Conservation (phyloP, 139 green algal genomes). For the Medakamo hakoo region DNA sequence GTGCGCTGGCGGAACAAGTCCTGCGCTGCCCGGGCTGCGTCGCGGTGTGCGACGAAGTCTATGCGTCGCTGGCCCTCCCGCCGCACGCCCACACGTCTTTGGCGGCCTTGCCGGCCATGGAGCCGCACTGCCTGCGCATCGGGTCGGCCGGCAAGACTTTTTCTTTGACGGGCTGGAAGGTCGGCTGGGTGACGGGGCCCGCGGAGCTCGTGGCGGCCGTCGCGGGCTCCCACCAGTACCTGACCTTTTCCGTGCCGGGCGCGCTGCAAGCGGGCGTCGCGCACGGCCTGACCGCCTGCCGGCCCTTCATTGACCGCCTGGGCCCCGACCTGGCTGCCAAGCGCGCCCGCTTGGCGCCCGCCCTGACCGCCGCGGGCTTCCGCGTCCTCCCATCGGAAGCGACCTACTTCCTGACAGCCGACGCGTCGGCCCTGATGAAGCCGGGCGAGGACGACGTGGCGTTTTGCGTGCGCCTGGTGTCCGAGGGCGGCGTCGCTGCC, state of each 20-base stretch:
- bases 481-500: conserved; percentile 49
- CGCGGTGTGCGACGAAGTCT: conserved; percentile 51
- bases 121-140: conserved; percentile 39
- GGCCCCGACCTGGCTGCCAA: conserved; percentile 26
- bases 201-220: conserved; percentile 36
- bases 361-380: conserved; percentile 42
- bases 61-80: conserved; percentile 1
- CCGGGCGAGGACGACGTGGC: conserved; percentile 8
- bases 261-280: conserved; percentile 53
- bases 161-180: conserved; percentile 72
- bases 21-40: conserved; percentile 26
- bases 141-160: conserved; percentile 73
- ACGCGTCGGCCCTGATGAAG: conserved; percentile 21
- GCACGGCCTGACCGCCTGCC: conserved; percentile 43
- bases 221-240: conserved; percentile 66
- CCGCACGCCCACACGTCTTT: conserved; percentile 38
- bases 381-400: conserved; percentile 25
- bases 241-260: conserved; percentile 59
- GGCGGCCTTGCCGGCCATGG: conserved; percentile 47
- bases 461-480: conserved; percentile 47
- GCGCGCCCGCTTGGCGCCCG: conserved; percentile 20
- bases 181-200: conserved; percentile 60
- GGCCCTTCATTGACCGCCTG: conserved; percentile 40
- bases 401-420: conserved; percentile 66
- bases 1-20: conserved; percentile 38